Percentiles rank a stretch among this genome's conserved stretches.
These are phyloP conservation scores for Mallotus nudiflorus DNA, from an alignment of 345 rosid species.

Conservation along the genomic window DNA sequence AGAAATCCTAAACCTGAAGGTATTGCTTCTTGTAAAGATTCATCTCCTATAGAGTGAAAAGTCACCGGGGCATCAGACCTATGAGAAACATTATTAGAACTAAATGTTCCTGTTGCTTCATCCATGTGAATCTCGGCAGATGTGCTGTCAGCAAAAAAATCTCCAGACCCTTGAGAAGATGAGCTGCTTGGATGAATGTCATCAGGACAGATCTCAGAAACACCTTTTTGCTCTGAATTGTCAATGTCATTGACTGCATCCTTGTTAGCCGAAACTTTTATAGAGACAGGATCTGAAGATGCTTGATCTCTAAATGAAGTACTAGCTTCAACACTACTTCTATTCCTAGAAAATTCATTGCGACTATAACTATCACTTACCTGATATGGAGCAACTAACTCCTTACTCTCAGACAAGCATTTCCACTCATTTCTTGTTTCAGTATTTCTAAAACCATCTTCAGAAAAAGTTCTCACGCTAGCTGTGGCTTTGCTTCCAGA, in stretches of 20 bases:
- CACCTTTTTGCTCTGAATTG: constrained; percentile 39
- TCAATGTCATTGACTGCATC: constrained; percentile 47
- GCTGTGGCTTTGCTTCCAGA: constrained; percentile 29
- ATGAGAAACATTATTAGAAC: constrained; percentile 33
- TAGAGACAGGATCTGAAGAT: constrained; percentile 48
- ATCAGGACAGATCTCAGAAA: constrained; percentile 34
- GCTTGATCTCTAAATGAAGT: constrained; percentile 43
- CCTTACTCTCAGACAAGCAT: constrained; percentile 40
- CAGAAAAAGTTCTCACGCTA: constrained; percentile 27
- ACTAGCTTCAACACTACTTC: constrained; percentile 42
- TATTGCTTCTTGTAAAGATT: constrained; percentile 32
- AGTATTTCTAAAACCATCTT: constrained; percentile 26
- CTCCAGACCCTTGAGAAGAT: constrained; percentile 32
- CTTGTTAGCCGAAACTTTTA: constrained; percentile 45
- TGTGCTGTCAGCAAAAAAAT: constrained; percentile 23
- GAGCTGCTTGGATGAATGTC: constrained; percentile 31
- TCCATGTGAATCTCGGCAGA: constrained; percentile 34
- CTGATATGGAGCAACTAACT: constrained; percentile 40
- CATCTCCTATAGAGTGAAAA: constrained; percentile 30
- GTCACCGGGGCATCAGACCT: constrained; percentile 29
- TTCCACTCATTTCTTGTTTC: constrained; percentile 31
- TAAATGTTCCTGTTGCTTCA: constrained; percentile 24
- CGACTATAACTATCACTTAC: constrained; percentile 41
- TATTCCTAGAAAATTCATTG: constrained; percentile 41
- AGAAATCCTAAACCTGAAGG: constrained; percentile 54